Conservation (phyloP, 2,329 filamentous ascomycete species). For the Aspergillus vadensis region DNA sequence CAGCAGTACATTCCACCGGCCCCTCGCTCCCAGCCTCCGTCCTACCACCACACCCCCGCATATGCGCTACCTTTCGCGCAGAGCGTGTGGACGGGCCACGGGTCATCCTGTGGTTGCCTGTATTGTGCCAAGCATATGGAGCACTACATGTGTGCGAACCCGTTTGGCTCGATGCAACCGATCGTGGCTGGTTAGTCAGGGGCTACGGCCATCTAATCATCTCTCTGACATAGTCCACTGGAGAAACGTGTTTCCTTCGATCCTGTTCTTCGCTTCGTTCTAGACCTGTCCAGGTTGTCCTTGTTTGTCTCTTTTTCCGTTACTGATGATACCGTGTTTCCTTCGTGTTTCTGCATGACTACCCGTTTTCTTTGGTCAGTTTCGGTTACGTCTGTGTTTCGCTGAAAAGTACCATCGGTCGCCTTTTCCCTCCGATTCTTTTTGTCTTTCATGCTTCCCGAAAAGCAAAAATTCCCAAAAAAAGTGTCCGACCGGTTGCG, state of each 20-base stretch:
- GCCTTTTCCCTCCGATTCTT: constrained; percentile 28
- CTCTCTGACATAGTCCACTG: background rate
- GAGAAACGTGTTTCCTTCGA: constrained; percentile 11
- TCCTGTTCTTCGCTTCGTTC: constrained; percentile 20
- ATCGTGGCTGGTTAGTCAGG: constrained; percentile 38
- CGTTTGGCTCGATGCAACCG: constrained; percentile 49
- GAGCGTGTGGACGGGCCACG: constrained; percentile 51
- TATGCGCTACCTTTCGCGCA: constrained; percentile 51
- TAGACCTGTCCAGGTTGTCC: constrained; percentile 29
- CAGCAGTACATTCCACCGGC: constrained; percentile 39
- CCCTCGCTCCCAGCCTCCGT: constrained; percentile 48
- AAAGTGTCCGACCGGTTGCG: constrained; percentile 29
- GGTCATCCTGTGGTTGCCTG: constrained; percentile 50
- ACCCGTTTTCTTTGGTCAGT: constrained; percentile 32
- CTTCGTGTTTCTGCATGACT: constrained; percentile 29
- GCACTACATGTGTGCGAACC: constrained; percentile 50
- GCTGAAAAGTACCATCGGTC: constrained; percentile 38
- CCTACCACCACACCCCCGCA: constrained; percentile 52
- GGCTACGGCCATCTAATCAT: background rate
- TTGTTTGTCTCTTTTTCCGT: constrained; percentile 25
- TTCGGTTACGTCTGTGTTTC: constrained; percentile 34
- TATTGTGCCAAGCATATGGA: constrained; percentile 54
- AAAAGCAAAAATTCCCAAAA: constrained; percentile 35
- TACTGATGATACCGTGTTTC: constrained; percentile 35
- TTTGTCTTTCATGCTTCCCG: background rate